These are phyloP conservation scores for Mucor racemosus DNA, from an alignment of 371 early-diverging fungal genomes.

Conservation along the genomic window DNA sequence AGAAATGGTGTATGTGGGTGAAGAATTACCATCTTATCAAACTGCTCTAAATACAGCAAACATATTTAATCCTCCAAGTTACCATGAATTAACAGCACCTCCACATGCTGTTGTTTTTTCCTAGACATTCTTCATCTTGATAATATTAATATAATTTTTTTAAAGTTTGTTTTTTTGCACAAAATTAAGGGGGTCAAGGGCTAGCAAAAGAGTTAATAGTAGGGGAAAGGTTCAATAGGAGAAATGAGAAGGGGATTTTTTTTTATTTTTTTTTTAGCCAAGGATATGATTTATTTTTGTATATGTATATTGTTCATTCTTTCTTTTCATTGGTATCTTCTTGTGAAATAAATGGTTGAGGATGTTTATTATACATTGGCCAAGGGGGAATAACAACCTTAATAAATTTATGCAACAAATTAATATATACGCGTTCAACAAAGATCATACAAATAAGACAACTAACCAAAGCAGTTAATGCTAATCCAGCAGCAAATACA, in stretches of 20 bases:
- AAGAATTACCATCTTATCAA: conserved; percentile 46
- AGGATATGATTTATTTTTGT: not conserved
- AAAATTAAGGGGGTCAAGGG: not conserved
- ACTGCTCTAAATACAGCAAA: conserved; percentile 20
- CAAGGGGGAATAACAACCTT: conserved; percentile 34
- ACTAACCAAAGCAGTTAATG: conserved; percentile 27
- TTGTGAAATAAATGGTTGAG: conserved; percentile 25
- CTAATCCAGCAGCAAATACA: conserved; percentile 21
- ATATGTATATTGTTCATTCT: conserved; percentile 5
- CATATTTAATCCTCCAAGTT: conserved; percentile 28
- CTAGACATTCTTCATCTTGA: conserved; percentile 1
- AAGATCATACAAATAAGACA: not conserved
- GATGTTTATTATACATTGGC: conserved; percentile 33
- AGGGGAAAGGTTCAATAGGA: not conserved
- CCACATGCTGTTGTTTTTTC: conserved; percentile 1
- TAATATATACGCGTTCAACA: conserved; percentile 1
- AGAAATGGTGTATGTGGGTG: conserved; percentile 22
- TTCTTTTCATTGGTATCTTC: conserved; percentile 22
- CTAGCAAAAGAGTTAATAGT: not conserved
- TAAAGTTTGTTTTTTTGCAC: not conserved
- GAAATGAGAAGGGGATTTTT: not conserved
- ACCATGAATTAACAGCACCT: conserved; percentile 1
- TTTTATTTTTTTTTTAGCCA: not conserved
- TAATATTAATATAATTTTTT: not conserved
- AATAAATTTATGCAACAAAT: not conserved